phyloP scores from a whole-genome alignment of 805 yeast genomes.

The Hanseniaspora meyeri region DNA sequence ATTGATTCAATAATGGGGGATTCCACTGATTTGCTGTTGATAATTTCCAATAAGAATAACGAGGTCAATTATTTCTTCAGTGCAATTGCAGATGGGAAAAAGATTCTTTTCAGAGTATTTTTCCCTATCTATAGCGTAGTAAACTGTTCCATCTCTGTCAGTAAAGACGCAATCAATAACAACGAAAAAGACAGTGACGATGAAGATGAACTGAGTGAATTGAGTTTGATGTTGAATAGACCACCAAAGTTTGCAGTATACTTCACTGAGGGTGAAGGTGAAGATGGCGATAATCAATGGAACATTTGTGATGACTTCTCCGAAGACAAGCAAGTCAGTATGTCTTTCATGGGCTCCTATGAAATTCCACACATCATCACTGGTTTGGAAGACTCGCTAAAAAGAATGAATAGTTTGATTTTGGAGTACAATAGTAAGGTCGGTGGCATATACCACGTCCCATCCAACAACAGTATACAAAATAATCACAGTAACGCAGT shows the following conservation, averaged over 20 bases:
- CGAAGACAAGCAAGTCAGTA: conserved; percentile 69
- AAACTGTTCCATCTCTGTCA: conserved; percentile 44
- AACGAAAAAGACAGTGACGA: conserved; percentile 16
- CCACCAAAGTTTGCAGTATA: conserved; percentile 73
- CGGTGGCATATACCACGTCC: conserved; percentile 10
- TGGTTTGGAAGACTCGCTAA: conserved; percentile 42
- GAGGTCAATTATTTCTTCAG: conserved; percentile 71
- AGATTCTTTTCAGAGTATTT: conserved; percentile 59
- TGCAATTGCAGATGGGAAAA: conserved; percentile 55
- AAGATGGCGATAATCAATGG: conserved; percentile 51
- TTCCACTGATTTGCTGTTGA: conserved; percentile 57
- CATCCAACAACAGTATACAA: conserved; percentile 6
- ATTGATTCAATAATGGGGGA: conserved; percentile 50
- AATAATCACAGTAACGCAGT: neutral
- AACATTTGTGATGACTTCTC: conserved; percentile 74
- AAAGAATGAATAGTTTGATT: conserved; percentile 43
- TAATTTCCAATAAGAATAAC: conserved; percentile 54
- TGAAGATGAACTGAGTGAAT: conserved; percentile 31
- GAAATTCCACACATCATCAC: conserved; percentile 57
- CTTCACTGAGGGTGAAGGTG: conserved; percentile 43
- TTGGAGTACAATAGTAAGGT: conserved; percentile 32
- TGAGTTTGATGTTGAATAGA: conserved; percentile 39
- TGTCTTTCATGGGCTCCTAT: conserved; percentile 51
- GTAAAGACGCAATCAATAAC: conserved; percentile 24
- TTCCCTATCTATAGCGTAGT: conserved; percentile 52